phyloP scores from a whole-genome alignment of 2,329 filamentous ascomycete species.

The Xylariaceae sp. region DNA sequence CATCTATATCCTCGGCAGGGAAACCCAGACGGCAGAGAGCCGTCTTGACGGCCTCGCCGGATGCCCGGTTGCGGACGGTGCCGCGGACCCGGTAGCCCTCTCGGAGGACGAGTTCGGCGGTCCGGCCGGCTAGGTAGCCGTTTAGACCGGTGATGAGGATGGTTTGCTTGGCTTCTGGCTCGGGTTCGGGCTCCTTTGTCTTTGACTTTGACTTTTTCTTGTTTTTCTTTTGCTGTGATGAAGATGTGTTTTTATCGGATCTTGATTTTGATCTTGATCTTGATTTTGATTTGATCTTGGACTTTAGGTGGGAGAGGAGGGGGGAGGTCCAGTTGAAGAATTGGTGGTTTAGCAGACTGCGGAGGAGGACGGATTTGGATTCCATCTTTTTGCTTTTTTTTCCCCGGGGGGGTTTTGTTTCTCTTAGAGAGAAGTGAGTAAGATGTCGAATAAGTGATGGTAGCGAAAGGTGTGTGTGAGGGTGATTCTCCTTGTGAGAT shows the following conservation, averaged over 20 bases:
- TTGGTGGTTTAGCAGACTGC: slow-evolving; percentile 7
- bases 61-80: slow-evolving; percentile 25
- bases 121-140: slow-evolving; percentile 28
- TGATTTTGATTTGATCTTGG: background rate
- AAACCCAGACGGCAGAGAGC: slow-evolving; percentile 23
- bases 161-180: slow-evolving; percentile 4
- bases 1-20: slow-evolving; percentile 20
- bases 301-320: background rate
- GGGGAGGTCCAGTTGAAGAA: slow-evolving; percentile 2
- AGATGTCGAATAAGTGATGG: background rate
- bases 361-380: slow-evolving; percentile 1
- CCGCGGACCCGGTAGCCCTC: slow-evolving; percentile 28
- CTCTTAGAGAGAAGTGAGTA: background rate
- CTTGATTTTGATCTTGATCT: too few relatives aligned
- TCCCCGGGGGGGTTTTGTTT: background rate
- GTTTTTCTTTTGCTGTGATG: too few relatives aligned
- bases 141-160: slow-evolving; percentile 30
- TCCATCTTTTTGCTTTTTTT: slow-evolving; percentile 4
- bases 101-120: slow-evolving; percentile 23
- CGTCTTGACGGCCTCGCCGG: slow-evolving; percentile 25
- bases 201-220: too few relatives aligned
- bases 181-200: too few relatives aligned
- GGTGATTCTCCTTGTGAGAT: too few relatives aligned
- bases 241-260: too few relatives aligned
- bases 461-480: background rate